These are phyloP conservation scores for Coniella lustricola DNA, from an alignment of 2,329 filamentous ascomycete species.

Conservation along the genomic window DNA sequence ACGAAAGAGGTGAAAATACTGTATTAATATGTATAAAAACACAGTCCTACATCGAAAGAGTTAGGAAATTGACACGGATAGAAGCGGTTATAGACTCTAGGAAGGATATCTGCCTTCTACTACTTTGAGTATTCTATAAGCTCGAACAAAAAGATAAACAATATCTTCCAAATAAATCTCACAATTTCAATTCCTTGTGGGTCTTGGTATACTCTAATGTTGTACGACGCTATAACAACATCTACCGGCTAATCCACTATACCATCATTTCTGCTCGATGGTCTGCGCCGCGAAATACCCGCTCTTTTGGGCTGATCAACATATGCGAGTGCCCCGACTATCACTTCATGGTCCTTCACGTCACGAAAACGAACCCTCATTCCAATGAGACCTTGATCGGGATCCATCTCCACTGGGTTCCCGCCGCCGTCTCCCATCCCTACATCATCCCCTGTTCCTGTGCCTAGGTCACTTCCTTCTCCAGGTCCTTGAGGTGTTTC, in stretches of 20 bases:
- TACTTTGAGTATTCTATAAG: neutral
- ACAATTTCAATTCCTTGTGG: neutral
- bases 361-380: neutral
- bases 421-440: neutral
- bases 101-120: too few relatives aligned
- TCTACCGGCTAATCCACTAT: neutral
- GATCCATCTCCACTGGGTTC: neutral
- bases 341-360: neutral
- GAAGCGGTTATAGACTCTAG: too few relatives aligned
- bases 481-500: too few relatives aligned
- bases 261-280: neutral
- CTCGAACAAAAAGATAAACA: neutral
- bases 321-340: neutral
- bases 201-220: neutral
- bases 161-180: neutral
- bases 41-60: too few relatives aligned
- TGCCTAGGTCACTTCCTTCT: neutral
- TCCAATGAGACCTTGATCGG: neutral
- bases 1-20: too few relatives aligned
- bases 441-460: neutral
- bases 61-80: too few relatives aligned
- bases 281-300: neutral
- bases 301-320: neutral
- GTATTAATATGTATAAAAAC: neutral
- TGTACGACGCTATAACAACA: neutral